These are phyloP conservation scores for Prunus yedoensis DNA, from an alignment of 331 rosid genomes.

Conservation along the genomic window DNA sequence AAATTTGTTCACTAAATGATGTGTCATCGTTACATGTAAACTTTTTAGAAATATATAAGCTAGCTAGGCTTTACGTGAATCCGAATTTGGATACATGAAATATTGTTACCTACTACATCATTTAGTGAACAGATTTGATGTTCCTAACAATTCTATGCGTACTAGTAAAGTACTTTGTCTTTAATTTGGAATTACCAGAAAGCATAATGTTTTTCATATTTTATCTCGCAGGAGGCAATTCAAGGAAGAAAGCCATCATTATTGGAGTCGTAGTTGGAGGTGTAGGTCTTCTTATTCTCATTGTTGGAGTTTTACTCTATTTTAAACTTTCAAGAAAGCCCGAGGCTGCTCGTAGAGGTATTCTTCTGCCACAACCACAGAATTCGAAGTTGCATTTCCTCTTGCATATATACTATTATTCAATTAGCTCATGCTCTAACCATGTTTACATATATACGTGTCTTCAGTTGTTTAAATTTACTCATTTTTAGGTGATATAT, in stretches of 20 bases:
- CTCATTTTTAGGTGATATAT: too few relatives aligned
- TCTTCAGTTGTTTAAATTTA: too few relatives aligned
- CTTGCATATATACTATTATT: background rate
- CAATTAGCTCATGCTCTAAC: too few relatives aligned
- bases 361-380: background rate
- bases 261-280: conserved; percentile 77
- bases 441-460: too few relatives aligned
- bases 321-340: conserved; percentile 33
- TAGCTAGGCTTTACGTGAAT: too few relatives aligned
- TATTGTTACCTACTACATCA: too few relatives aligned
- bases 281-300: conserved; percentile 40
- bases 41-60: too few relatives aligned
- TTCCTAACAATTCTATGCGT: background rate
- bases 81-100: too few relatives aligned
- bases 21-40: too few relatives aligned
- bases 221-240: too few relatives aligned
- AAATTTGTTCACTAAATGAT: too few relatives aligned
- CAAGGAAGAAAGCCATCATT: conserved; percentile 22
- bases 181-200: background rate
- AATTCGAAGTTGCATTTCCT: background rate
- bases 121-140: background rate
- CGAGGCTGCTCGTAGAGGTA: conserved; percentile 47
- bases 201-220: too few relatives aligned
- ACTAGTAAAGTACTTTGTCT: background rate
- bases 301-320: conserved; percentile 40